Evolutionary conservation across 2,329 filamentous ascomycete genomes (phyloP), one percentile per base, ranked within the genome.

Genomic region (Mycosphaerella sp.): DNA sequence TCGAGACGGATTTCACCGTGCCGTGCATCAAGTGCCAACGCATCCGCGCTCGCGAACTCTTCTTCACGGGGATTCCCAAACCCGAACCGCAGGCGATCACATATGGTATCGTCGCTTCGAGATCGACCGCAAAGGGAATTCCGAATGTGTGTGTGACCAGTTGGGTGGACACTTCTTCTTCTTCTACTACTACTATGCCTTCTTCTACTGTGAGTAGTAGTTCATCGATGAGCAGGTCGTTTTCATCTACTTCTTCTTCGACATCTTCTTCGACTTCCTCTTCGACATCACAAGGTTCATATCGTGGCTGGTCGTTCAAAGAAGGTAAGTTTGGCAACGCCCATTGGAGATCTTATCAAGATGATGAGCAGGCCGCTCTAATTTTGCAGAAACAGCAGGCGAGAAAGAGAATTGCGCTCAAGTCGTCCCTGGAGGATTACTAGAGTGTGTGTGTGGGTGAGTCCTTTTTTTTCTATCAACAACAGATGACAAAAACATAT

Each of bases 281-380:
- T 3, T 21, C 18, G 6, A 3, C 21, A 25, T 25, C 21, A 25
- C 30, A 34, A 34, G 41, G 25, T 14, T 43, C 41, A 4, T 30
- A 28, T 30, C 36, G 45, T 14, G 45, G 45, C 4, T 49, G 45
- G 45, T 39, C 45, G 7, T 49, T 49, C 28, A 49, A 49, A 37
- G 17, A 41, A 16, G 45, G 39, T 42, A 49, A 42, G 39, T 49
- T 49, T 14, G 36, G 45, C 2, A 49, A 49, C 12, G 39, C 39
- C 6, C 45, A 49, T 18, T 49, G 45, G 45, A 37, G 45, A 7
- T 34, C 25, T 25, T 49, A 49, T 34, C 45, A 49, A 37, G 17
- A 25, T 12, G 37, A 41, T 10, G 17, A 30, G 13, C 21, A 25
- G 16, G 17, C 6, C 3, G 12, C 28, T 13, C 25, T 13, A 12